A percentile compares a stretch with the other conserved stretches of the same genome.
These are phyloP conservation scores for Lentinula sp. DNA, from an alignment of 768 basidiomycete species.

Conservation along the genomic window DNA sequence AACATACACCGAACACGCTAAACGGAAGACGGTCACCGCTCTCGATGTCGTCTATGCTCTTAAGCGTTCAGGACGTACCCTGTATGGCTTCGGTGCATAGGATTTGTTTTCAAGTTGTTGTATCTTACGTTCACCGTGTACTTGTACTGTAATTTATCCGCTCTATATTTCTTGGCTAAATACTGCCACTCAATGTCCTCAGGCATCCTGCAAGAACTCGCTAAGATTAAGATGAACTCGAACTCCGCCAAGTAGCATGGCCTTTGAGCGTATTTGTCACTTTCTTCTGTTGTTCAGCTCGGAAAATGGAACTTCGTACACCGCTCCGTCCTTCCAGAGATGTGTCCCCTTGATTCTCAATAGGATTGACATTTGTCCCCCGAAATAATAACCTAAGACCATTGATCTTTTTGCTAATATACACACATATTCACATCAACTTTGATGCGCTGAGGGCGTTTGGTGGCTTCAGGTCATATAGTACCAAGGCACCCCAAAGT, in stretches of 20 bases:
- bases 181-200: too few relatives aligned
- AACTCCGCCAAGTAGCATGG: too few relatives aligned
- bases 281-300: background rate
- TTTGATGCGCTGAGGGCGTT: background rate
- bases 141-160: conserved; percentile 7
- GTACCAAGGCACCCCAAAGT: background rate
- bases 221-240: too few relatives aligned
- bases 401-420: background rate
- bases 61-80: conserved; percentile 70
- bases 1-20: conserved; percentile 91
- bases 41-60: conserved; percentile 80
- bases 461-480: background rate
- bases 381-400: background rate
- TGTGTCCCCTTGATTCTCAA: background rate
- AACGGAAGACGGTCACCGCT: conserved; percentile 80
- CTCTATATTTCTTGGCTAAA: too few relatives aligned
- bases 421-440: background rate
- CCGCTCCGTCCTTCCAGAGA: background rate
- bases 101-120: background rate
- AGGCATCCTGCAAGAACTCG: too few relatives aligned
- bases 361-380: background rate
- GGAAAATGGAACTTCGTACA: background rate
- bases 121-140: background rate
- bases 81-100: conserved; percentile 77
- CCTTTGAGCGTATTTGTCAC: too few relatives aligned